Evolutionary conservation across 257 asterid species (phyloP).

Genomic region (Vinca minor): DNA sequence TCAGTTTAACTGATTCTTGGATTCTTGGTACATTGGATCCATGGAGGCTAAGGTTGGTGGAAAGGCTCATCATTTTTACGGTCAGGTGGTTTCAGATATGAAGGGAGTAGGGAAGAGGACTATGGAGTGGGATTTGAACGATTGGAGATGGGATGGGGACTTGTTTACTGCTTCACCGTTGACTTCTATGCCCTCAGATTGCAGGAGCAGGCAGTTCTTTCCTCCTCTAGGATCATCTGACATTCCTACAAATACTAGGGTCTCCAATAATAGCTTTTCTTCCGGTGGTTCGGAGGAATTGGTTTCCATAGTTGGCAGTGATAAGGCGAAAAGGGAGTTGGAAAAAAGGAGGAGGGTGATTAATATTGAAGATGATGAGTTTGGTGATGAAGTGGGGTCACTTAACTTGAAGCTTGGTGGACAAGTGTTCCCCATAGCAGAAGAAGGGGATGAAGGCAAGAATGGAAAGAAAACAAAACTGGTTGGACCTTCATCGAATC

Average conservation of each 20-base stretch:
- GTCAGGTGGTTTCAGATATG: slow-evolving; percentile 42
- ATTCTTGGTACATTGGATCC: slow-evolving; percentile 11
- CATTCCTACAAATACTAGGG: slow-evolving; percentile 26
- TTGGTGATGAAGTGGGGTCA: slow-evolving; percentile 38
- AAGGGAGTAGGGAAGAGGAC: slow-evolving; percentile 51
- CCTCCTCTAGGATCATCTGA: slow-evolving; percentile 44
- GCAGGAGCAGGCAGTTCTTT: slow-evolving; percentile 51
- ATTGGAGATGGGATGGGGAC: slow-evolving; percentile 97
- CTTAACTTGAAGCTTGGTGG: slow-evolving; percentile 79
- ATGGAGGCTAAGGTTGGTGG: slow-evolving; percentile 38
- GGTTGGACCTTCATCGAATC: slow-evolving; percentile 30
- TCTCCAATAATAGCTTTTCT: slow-evolving; percentile 27
- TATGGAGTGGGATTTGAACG: slow-evolving; percentile 77
- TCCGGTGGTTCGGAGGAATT: slow-evolving; percentile 36
- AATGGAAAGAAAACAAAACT: slow-evolving; percentile 66
- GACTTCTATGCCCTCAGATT: slow-evolving; percentile 44
- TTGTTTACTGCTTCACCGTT: slow-evolving; percentile 49
- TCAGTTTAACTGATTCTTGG: slow-evolving; percentile 13
- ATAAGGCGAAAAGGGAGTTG: slow-evolving; percentile 49
- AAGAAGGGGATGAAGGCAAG: slow-evolving; percentile 37
- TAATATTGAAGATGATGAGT: slow-evolving; percentile 35
- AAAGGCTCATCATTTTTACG: slow-evolving; percentile 20
- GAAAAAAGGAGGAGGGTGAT: slow-evolving; percentile 55
- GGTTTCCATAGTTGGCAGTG: too few species aligned
- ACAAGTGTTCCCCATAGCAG: slow-evolving; percentile 41